Conservation (phyloP, 768 basidiomycete species). For the Pisolithus sp. region DNA sequence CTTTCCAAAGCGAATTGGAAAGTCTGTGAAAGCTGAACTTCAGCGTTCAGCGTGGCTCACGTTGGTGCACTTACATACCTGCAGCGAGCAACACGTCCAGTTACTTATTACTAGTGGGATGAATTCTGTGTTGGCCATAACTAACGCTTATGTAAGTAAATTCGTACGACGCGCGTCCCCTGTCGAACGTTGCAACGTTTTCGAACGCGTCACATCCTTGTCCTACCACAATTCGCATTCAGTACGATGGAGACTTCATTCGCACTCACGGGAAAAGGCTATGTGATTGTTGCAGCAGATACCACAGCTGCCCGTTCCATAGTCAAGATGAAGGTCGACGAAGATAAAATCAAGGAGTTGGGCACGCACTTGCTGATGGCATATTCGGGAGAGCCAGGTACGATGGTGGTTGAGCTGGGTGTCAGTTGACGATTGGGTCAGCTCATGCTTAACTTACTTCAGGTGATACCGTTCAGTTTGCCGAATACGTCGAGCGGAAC, state of each 20-base stretch:
- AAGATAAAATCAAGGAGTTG: slow-evolving; percentile 93
- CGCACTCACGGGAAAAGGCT: slow-evolving; percentile 87
- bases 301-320: slow-evolving; percentile 86
- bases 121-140: too few relatives aligned
- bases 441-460: neutral
- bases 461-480: slow-evolving; percentile 97
- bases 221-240: slow-evolving; percentile 7
- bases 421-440: neutral
- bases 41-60: too few relatives aligned
- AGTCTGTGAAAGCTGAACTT: too few relatives aligned
- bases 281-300: slow-evolving; percentile 88
- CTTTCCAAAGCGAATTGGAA: too few relatives aligned
- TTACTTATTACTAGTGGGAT: too few relatives aligned
- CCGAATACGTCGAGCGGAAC: slow-evolving; percentile 94
- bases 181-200: slow-evolving; percentile 13
- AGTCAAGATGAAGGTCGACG: slow-evolving; percentile 95
- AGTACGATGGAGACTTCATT: slow-evolving; percentile 85
- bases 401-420: slow-evolving; percentile 24
- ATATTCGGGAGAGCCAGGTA: slow-evolving; percentile 88
- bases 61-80: too few relatives aligned
- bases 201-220: slow-evolving; percentile 1
- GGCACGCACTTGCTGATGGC: slow-evolving; percentile 92
- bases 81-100: neutral
- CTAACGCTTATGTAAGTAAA: slow-evolving; percentile 1
- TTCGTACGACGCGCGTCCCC: slow-evolving; percentile 24